Base-by-base conservation (phyloP, 352 stramenopile species). In the Globisporangium radiosum region DNA sequence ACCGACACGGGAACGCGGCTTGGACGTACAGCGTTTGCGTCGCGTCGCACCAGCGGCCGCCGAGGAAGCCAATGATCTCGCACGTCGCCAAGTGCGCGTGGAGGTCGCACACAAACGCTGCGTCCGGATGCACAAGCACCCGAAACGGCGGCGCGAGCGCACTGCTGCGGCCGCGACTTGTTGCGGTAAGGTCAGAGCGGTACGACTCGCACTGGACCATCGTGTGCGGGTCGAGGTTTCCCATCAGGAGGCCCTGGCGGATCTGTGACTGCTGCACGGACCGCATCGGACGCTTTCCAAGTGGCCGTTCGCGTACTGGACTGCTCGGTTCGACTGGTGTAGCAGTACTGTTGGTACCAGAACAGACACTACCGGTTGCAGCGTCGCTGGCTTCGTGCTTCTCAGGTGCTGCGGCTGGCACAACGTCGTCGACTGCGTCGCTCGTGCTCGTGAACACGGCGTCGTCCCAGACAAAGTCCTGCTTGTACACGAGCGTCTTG, bases 41-140 rank as follows among this genome's bases (percentile, higher is more conserved):
- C 5, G 36, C 63, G 60, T 78, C 68, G 59, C 97, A 80, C 81
- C 90, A 98, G n/a, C 81, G 77, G 2, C 94, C 94, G 54, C 86
- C 94, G 42, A 98, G 65, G 55, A 98, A 96, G 0, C 94, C 94
- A 57, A 98, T 98, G 54, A 98, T 96, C 76, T 98, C 94, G 42
- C 84, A 94, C 15, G 88, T 92, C 13, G 87, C 90, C 51, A 98
- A 72, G 59, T 98, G 94, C 6, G 90, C 78, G 66, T 98, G 94
- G 53, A 98, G 65, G 62, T 98, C 94, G 56, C 87, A 90, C 7
- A 98, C 72, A 60, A 98, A 97, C 5, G 77, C 79, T 5, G 79
- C 92, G 52, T 97, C 87, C 11, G 94, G 90, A 61, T 96, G 87
- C 7, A 98, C 88, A 42, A 81, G 49, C 17, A 98, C 78, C 15